These are phyloP conservation scores for Hortiboletus campestris DNA, from an alignment of 768 basidiomycete species.

Conservation along the genomic window DNA sequence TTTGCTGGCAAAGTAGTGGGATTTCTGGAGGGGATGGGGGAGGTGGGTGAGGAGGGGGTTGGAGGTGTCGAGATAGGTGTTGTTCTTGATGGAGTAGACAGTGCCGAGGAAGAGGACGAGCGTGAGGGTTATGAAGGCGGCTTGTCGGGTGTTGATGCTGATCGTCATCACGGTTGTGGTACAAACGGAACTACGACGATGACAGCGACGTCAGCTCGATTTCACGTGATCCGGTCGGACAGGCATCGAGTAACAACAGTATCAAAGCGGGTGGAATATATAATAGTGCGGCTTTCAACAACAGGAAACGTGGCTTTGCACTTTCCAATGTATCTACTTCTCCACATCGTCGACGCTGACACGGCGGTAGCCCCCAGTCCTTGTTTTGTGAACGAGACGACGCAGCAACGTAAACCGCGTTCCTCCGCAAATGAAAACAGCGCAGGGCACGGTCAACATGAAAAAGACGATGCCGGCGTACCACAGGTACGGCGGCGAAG, in stretches of 20 bases:
- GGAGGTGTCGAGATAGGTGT: conserved; percentile 84
- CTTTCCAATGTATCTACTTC: conserved; percentile 34
- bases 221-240: neutral
- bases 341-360: conserved; percentile 49
- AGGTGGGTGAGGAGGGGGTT: conserved; percentile 66
- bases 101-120: conserved; percentile 59
- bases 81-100: conserved; percentile 56
- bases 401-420: conserved; percentile 28
- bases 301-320: neutral
- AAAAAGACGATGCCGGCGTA: conserved; percentile 31
- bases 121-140: conserved; percentile 42
- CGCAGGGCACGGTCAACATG: conserved; percentile 44
- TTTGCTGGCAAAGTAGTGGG: conserved; percentile 80
- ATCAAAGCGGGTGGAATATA: too few species aligned
- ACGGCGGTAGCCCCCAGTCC: conserved; percentile 42
- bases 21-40: conserved; percentile 60
- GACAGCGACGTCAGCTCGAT: neutral
- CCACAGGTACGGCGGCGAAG: conserved; percentile 11
- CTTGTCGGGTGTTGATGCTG: conserved; percentile 23
- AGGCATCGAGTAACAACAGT: too few species aligned
- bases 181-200: neutral
- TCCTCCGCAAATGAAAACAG: conserved; percentile 50
- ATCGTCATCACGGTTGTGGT: conserved; percentile 13
- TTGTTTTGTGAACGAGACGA: conserved; percentile 39
- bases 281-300: too few species aligned